Conservation (phyloP, 176 grass and related monocot species). For the Oryza glumipatula region DNA sequence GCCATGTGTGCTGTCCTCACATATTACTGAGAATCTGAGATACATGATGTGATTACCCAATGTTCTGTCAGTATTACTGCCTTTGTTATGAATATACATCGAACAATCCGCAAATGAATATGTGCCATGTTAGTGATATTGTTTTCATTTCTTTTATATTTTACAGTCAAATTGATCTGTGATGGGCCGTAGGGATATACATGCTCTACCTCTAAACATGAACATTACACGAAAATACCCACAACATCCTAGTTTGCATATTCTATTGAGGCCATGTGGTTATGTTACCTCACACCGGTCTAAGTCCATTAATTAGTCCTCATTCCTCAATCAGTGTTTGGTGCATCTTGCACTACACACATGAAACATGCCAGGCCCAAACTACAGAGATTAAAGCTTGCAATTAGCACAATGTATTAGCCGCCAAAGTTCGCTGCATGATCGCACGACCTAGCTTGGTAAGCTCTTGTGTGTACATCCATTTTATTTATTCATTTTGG, state of each 20-base stretch:
- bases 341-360: neutral
- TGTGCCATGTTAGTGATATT: neutral
- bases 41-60: neutral
- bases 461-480: neutral
- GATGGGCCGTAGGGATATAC: neutral
- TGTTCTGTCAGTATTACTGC: neutral
- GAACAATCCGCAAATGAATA: neutral
- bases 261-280: neutral
- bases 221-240: neutral
- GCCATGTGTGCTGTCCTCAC: neutral
- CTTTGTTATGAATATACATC: neutral
- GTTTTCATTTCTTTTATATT: too few relatives aligned
- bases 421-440: neutral
- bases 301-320: neutral
- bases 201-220: neutral
- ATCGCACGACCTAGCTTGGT: neutral
- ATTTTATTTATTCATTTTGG: neutral
- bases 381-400: conserved; percentile 5
- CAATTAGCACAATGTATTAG: neutral
- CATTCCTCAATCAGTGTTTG: neutral
- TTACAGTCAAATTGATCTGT: too few relatives aligned
- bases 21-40: neutral
- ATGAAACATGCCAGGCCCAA: conserved; percentile 5
- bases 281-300: neutral
- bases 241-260: neutral